A percentile compares a stretch with the other conserved stretches of the same genome.
phyloP scores from a whole-genome alignment of 345 rosid species.

The Schrenkiella parvula region DNA sequence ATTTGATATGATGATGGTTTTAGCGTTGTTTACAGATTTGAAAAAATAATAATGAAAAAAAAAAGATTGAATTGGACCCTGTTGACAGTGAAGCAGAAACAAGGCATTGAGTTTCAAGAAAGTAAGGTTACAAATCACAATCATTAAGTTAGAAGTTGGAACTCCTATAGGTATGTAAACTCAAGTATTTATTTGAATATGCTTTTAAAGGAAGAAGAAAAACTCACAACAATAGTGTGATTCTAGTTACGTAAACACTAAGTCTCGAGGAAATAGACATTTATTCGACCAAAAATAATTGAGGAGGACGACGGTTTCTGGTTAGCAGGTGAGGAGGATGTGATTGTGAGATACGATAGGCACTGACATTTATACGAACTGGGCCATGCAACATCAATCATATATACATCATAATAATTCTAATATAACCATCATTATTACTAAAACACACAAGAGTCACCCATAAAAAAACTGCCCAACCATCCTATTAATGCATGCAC shows the following conservation, averaged over 20 bases:
- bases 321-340: slow-evolving; percentile 19
- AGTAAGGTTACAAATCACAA: slow-evolving; percentile 22
- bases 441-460: no score
- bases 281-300: not conserved
- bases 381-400: slow-evolving; percentile 14
- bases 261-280: not conserved
- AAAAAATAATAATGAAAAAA: not conserved
- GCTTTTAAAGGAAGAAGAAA: not conserved
- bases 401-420: not conserved
- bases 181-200: not conserved
- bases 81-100: not conserved
- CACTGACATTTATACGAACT: slow-evolving; percentile 14
- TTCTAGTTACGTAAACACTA: not conserved
- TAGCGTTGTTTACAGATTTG: not conserved
- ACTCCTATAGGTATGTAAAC: slow-evolving; percentile 4
- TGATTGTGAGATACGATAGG: slow-evolving; percentile 9
- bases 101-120: not conserved
- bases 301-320: slow-evolving; percentile 17
- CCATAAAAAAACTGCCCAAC: no score
- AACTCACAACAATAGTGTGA: not conserved
- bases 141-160: slow-evolving; percentile 27
- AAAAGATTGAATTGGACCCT: not conserved
- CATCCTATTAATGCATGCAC: no score
- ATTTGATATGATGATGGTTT: not conserved
- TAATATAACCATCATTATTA: no score